phyloP scores from a whole-genome alignment of 768 basidiomycete species.

The Mycena capillaripes region DNA sequence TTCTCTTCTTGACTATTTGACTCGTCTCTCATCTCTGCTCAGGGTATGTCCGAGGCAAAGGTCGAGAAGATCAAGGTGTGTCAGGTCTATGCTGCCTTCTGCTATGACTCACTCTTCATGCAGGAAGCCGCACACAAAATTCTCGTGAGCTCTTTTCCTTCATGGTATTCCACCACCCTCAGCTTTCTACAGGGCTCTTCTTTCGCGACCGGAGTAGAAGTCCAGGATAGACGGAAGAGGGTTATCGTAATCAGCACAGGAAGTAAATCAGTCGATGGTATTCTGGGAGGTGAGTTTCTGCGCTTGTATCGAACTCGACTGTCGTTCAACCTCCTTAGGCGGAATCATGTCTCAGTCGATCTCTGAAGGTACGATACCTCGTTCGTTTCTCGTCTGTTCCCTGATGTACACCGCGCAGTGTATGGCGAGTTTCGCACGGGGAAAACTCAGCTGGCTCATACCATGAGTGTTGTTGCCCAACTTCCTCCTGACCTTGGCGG shows the following conservation, averaged over 20 bases:
- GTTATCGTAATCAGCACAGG: slow-evolving; percentile 92
- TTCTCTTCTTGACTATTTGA: slow-evolving; percentile 22
- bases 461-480: slow-evolving; percentile 92
- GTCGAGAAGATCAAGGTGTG: slow-evolving; percentile 94
- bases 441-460: slow-evolving; percentile 96
- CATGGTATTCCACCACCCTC: slow-evolving; percentile 6
- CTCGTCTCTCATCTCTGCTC: slow-evolving; percentile 12
- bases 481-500: slow-evolving; percentile 92
- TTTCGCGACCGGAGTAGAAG: slow-evolving; percentile 91
- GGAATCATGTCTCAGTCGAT: slow-evolving; percentile 95
- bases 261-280: slow-evolving; percentile 90
- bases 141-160: slow-evolving; percentile 60
- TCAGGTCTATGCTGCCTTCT: neutral
- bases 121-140: slow-evolving; percentile 94
- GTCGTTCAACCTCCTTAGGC: slow-evolving; percentile 58
- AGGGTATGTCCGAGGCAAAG: slow-evolving; percentile 98
- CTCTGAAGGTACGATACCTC: slow-evolving; percentile 75
- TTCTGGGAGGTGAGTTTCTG: slow-evolving; percentile 79
- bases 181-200: slow-evolving; percentile 77
- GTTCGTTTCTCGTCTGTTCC: neutral
- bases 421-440: slow-evolving; percentile 98
- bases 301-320: neutral
- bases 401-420: slow-evolving; percentile 59
- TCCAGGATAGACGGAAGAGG: slow-evolving; percentile 87
- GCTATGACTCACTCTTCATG: neutral